phyloP scores from a whole-genome alignment of 176 grass and related monocot genomes.

The Bothriochloa decipiens region DNA sequence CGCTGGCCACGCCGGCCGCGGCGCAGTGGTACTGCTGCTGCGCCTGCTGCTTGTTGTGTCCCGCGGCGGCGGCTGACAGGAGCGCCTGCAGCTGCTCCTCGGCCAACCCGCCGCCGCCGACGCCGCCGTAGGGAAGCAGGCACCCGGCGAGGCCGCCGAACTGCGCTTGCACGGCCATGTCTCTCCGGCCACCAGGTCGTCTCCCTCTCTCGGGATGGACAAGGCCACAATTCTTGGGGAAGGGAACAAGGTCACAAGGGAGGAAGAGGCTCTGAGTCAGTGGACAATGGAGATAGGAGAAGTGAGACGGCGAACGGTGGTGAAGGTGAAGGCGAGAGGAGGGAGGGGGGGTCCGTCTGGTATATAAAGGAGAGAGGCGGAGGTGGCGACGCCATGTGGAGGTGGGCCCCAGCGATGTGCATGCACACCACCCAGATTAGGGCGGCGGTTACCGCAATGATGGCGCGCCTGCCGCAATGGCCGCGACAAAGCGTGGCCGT shows the following conservation, averaged over 20 bases:
- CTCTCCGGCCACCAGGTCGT: not conserved
- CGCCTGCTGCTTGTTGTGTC: not conserved
- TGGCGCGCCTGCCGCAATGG: slow-evolving; percentile 18
- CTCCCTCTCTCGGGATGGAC: not conserved
- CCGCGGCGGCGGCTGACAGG: not conserved
- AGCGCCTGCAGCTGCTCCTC: not conserved
- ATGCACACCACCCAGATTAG: not conserved
- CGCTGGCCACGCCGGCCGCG: slow-evolving; percentile 24
- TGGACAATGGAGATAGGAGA: too few relatives aligned
- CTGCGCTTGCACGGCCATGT: slow-evolving; percentile 72
- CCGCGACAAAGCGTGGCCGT: slow-evolving; percentile 8
- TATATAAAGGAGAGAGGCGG: not conserved
- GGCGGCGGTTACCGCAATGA: not conserved
- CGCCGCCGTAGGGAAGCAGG: not conserved
- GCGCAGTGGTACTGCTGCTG: not conserved
- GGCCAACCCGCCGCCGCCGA: not conserved
- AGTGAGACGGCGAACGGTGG: not conserved
- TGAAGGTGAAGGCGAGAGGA: not conserved
- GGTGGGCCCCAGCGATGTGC: not conserved
- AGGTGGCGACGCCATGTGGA: not conserved
- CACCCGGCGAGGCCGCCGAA: slow-evolving; percentile 33
- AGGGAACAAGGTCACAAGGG: not conserved
- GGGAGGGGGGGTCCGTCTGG: rapidly evolving
- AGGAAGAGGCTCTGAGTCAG: not conserved
- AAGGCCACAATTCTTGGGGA: too few relatives aligned